Conservation (phyloP, 2,329 filamentous ascomycete species). For the Penicillium olsonii region DNA sequence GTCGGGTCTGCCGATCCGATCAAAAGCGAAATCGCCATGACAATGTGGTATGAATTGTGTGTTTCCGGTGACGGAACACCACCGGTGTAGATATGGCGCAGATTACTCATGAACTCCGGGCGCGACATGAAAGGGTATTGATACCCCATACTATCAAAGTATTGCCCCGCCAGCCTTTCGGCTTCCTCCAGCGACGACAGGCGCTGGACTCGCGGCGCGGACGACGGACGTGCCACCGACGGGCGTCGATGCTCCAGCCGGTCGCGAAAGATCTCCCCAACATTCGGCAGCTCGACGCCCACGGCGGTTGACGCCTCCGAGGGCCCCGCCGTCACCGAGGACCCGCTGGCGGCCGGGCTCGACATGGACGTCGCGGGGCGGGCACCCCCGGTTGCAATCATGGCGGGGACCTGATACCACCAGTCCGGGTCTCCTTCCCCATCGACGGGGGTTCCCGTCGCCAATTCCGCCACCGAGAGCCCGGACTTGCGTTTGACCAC, state of each 20-base stretch:
- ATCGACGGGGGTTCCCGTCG: conserved; percentile 36
- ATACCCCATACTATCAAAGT: conserved; percentile 42
- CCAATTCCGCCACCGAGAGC: conserved; percentile 33
- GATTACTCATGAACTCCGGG: conserved; percentile 33
- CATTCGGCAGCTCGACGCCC: conserved; percentile 38
- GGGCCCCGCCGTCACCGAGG: conserved; percentile 19
- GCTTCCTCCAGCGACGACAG: conserved; percentile 40
- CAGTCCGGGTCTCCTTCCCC: conserved; percentile 37
- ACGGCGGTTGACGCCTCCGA: conserved; percentile 25
- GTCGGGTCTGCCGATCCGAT: conserved; percentile 35
- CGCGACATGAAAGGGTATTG: conserved; percentile 43
- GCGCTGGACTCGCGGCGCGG: conserved; percentile 35
- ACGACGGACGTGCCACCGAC: conserved; percentile 34
- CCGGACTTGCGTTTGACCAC: conserved; percentile 38
- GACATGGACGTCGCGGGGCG: conserved; percentile 23
- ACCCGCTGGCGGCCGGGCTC: conserved; percentile 21
- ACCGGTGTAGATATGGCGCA: conserved; percentile 39
- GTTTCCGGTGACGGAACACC: conserved; percentile 34
- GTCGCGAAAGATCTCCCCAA: conserved; percentile 43
- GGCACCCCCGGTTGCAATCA: conserved; percentile 33
- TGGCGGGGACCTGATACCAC: conserved; percentile 42
- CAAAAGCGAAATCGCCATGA: conserved; percentile 37
- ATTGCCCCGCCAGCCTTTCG: conserved; percentile 33
- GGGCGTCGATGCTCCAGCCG: conserved; percentile 40
- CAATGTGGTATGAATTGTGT: conserved; percentile 40